A percentile compares a stretch with the other conserved stretches of the same genome.
Evolutionary conservation across 129 eudicot species (phyloP).

Genomic region (Daucus carota): DNA sequence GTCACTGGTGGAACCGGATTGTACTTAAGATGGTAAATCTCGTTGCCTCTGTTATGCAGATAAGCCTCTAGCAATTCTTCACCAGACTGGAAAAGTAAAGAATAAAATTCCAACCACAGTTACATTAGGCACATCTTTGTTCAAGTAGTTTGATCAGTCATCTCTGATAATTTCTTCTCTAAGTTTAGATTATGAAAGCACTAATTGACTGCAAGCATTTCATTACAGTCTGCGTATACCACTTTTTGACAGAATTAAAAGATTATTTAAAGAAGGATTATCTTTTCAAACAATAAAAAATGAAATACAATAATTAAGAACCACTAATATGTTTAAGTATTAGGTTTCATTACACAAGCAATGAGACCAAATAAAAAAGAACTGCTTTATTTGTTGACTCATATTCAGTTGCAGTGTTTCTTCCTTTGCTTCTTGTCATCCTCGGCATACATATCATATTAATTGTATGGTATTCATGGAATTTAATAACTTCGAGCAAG

Average conservation of each 20-base stretch:
- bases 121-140: not conserved
- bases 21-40: slow-evolving; percentile 77
- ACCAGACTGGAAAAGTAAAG: not conserved
- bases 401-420: not conserved
- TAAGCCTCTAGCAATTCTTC: slow-evolving; percentile 3
- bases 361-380: not conserved
- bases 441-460: not conserved
- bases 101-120: not conserved
- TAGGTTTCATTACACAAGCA: not conserved
- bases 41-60: not conserved
- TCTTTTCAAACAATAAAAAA: not conserved
- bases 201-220: not conserved
- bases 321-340: not conserved
- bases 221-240: not conserved
- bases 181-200: not conserved
- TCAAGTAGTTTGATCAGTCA: not conserved
- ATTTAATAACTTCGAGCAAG: not conserved
- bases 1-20: slow-evolving; percentile 93
- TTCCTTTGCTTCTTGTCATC: not conserved
- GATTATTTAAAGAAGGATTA: not conserved
- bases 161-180: not conserved
- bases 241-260: not conserved
- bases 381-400: not conserved
- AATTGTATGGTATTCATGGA: not conserved
- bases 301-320: not conserved